Percentiles rank a stretch among this genome's conserved stretches.
phyloP scores from a whole-genome alignment of 2,329 filamentous ascomycete species.

The Aureobasidium pullulans region DNA sequence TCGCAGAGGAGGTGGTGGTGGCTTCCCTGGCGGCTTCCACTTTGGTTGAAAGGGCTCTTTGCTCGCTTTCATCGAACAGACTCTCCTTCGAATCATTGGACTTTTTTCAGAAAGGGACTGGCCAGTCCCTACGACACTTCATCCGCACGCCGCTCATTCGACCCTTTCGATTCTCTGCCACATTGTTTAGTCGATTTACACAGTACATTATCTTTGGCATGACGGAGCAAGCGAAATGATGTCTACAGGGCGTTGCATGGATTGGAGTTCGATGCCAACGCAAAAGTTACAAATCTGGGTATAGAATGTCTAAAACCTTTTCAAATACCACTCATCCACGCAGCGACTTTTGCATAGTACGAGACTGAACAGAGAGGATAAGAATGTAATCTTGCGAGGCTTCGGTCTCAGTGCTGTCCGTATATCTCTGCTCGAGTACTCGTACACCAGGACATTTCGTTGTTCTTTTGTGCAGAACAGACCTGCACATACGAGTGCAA shows the following conservation, averaged over 20 bases:
- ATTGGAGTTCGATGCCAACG: background rate
- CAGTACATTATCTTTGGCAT: background rate
- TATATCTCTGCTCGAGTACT: no score
- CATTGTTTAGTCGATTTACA: background rate
- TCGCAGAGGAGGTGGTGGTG: constrained; percentile 3
- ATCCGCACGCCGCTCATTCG: background rate
- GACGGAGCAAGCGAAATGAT: background rate
- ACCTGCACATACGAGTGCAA: background rate
- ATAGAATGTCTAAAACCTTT: background rate
- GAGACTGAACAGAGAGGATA: no score
- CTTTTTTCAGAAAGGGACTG: background rate
- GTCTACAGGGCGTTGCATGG: background rate
- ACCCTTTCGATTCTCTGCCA: background rate
- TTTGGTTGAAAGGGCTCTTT: background rate
- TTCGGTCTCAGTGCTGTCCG: no score
- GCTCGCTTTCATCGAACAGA: background rate
- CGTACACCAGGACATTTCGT: no score
- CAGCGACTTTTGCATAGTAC: background rate
- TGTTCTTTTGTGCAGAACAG: no score
- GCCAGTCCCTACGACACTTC: background rate
- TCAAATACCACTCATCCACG: background rate
- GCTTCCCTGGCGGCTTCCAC: constrained; percentile 12
- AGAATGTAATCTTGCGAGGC: no score
- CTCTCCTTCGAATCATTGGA: background rate
- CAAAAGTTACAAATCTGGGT: background rate